Evolutionary conservation across 148 eudicot genomes (phyloP).

Genomic region (Cornus kousa): DNA sequence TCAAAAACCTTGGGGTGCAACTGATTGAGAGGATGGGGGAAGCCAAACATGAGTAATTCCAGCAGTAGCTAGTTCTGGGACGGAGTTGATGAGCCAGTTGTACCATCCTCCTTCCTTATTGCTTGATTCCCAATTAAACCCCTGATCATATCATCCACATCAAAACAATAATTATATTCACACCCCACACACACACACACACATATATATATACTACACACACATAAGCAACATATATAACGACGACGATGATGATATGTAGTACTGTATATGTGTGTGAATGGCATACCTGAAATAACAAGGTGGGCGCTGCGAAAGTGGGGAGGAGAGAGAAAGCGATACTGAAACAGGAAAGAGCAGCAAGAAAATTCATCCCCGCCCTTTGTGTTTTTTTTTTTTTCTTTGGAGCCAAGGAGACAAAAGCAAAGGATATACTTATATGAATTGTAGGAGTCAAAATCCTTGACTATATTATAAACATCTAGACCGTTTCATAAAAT

Average conservation of each 20-base stretch:
- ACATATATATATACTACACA: background rate
- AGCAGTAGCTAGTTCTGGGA: constrained; percentile 53
- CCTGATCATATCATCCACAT: constrained; percentile 29
- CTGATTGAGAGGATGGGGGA: constrained; percentile 78
- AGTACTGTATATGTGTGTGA: background rate
- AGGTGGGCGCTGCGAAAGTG: constrained; percentile 26
- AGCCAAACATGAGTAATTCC: constrained; percentile 83
- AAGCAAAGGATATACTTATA: background rate
- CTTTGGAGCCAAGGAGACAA: background rate
- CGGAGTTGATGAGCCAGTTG: constrained; percentile 38
- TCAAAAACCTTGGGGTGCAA: constrained; percentile 53
- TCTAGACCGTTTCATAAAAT: too few relatives aligned
- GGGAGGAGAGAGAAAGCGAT: constrained; percentile 10
- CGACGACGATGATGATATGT: background rate
- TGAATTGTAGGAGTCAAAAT: too few relatives aligned
- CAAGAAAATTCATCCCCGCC: too few relatives aligned
- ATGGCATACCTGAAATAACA: constrained; percentile 50
- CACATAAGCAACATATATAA: background rate
- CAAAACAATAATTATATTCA: too few relatives aligned
- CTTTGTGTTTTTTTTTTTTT: too few relatives aligned
- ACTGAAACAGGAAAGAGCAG: background rate
- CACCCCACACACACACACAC: background rate
- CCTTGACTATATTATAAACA: too few relatives aligned
- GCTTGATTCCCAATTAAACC: constrained; percentile 77
- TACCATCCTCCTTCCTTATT: constrained; percentile 64